Conservation (phyloP, 2,329 filamentous ascomycete genomes). For the Aspergillus sp. region DNA sequence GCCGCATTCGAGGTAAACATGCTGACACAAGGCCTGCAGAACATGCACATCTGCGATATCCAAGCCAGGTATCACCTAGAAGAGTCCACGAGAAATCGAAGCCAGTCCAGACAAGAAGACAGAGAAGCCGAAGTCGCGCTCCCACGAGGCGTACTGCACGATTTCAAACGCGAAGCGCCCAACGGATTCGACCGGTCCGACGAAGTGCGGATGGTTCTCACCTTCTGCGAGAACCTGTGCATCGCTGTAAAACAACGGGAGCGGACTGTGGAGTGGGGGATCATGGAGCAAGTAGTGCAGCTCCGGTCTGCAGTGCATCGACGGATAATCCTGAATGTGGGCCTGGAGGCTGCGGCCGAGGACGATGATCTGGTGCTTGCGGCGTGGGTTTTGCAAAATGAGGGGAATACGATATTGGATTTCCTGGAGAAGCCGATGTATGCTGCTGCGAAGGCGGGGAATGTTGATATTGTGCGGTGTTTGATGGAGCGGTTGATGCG, state of each 20-base stretch:
- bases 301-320: neutral
- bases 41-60: neutral
- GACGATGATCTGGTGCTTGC: neutral
- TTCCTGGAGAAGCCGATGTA: neutral
- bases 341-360: neutral
- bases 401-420: neutral
- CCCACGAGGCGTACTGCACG: neutral
- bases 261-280: neutral
- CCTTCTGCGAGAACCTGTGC: neutral
- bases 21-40: neutral
- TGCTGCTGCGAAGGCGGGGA: neutral
- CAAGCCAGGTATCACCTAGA: neutral
- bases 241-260: neutral
- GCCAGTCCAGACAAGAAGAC: neutral
- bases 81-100: neutral
- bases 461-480: neutral
- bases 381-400: neutral
- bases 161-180: neutral
- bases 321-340: neutral
- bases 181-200: neutral
- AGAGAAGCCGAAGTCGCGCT: neutral
- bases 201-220: neutral
- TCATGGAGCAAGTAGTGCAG: neutral
- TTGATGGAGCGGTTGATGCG: neutral
- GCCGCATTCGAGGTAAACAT: too few relatives aligned